phyloP scores from a whole-genome alignment of 2,329 filamentous ascomycete species.

The Lachnum nothofagi region DNA sequence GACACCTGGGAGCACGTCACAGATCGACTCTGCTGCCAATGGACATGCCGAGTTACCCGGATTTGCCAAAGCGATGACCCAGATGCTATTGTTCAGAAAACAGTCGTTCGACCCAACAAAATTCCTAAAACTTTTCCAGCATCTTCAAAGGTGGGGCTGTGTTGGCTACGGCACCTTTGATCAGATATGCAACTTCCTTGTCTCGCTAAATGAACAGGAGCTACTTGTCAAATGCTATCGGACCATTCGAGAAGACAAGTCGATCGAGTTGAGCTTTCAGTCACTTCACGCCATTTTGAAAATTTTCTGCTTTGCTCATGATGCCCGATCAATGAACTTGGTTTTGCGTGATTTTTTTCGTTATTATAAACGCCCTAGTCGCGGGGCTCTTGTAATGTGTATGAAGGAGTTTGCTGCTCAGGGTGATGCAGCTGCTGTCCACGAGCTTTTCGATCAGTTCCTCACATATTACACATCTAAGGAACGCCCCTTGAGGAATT shows the following conservation, averaged over 20 bases:
- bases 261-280: conserved; percentile 13
- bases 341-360: conserved; percentile 36
- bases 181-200: conserved; percentile 17
- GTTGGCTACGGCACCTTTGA: conserved; percentile 18
- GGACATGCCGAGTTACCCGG: conserved; percentile 4
- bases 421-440: conserved; percentile 42
- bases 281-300: conserved; percentile 31
- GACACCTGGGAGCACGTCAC: not conserved
- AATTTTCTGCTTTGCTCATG: conserved; percentile 29
- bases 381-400: conserved; percentile 32
- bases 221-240: conserved; percentile 25
- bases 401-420: conserved; percentile 39
- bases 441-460: conserved; percentile 40
- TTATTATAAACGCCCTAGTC: conserved; percentile 27
- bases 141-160: conserved; percentile 20
- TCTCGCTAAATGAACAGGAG: conserved; percentile 16
- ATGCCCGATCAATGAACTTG: conserved; percentile 34
- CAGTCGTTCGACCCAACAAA: conserved; percentile 12
- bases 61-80: conserved; percentile 20
- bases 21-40: not conserved
- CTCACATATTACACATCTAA: conserved; percentile 12
- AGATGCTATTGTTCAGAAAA: conserved; percentile 14
- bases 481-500: conserved; percentile 5
- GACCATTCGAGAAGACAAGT: conserved; percentile 12
- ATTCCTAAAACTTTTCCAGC: conserved; percentile 18